These are phyloP conservation scores for Colletotrichum simmondsii DNA, from an alignment of 2,329 filamentous ascomycete species.

Conservation along the genomic window DNA sequence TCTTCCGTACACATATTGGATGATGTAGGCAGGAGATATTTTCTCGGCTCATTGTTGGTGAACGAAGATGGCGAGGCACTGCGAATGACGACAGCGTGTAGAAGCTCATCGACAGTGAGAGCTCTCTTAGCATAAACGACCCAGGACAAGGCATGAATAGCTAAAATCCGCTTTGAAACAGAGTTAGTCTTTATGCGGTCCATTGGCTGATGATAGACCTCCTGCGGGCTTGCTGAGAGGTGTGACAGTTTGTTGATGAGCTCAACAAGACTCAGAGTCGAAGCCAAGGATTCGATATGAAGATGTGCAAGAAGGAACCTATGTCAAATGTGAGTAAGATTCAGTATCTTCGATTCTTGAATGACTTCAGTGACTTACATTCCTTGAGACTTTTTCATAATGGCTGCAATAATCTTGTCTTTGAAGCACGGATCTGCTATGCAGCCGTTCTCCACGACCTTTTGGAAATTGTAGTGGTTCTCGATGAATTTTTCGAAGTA, in stretches of 20 bases:
- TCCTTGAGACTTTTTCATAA: slow-evolving; percentile 9
- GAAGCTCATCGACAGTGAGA: slow-evolving; percentile 6
- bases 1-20: neutral
- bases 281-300: slow-evolving; percentile 5
- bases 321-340: neutral
- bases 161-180: neutral
- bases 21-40: neutral
- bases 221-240: neutral
- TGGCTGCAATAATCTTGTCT: neutral
- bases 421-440: neutral
- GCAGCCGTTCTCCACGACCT: neutral
- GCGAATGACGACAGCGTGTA: slow-evolving; percentile 7
- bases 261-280: neutral
- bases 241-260: neutral
- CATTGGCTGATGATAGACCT: neutral
- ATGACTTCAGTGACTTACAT: neutral
- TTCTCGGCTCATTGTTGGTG: neutral
- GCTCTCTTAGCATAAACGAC: neutral
- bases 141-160: slow-evolving; percentile 7
- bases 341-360: too few species aligned
- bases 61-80: neutral
- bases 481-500: slow-evolving; percentile 7
- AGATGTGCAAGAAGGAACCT: slow-evolving; percentile 22
- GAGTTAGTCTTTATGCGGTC: neutral
- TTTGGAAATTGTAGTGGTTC: neutral